These are phyloP conservation scores for Dictyostelium intermedium DNA, from an alignment of 78 protist species.

Conservation along the genomic window DNA sequence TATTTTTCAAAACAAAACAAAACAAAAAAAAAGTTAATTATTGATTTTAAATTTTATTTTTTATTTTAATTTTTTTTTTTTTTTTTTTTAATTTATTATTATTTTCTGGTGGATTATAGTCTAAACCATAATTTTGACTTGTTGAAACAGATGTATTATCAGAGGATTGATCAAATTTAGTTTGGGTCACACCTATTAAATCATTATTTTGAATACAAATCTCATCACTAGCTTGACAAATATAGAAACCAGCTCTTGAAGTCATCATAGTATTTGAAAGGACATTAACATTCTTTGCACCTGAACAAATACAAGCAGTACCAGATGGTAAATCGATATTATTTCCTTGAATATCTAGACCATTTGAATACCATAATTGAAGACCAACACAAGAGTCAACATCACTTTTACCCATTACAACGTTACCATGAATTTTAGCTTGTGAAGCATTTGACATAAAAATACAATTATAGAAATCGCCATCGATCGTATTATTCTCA, in stretches of 20 bases:
- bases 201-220: constrained; percentile 34
- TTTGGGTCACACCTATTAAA: not conserved
- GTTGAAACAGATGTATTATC: constrained; percentile 3
- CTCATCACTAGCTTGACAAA: not conserved
- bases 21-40: not conserved
- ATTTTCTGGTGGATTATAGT: constrained; percentile 1
- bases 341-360: constrained; percentile 11
- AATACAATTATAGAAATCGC: constrained; percentile 28
- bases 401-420: constrained; percentile 11
- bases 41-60: not conserved
- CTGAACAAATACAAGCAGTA: constrained; percentile 60
- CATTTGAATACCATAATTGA: constrained; percentile 24
- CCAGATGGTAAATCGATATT: constrained; percentile 30
- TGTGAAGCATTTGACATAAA: not conserved
- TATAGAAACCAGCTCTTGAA: constrained; percentile 40
- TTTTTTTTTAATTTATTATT: not conserved
- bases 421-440: constrained; percentile 6
- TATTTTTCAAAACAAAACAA: not conserved
- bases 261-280: constrained; percentile 40
- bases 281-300: constrained; percentile 25
- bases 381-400: constrained; percentile 15
- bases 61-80: not conserved
- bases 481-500: constrained; percentile 44
- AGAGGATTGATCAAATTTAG: constrained; percentile 47
- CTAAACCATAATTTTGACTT: constrained; percentile 23